Evolutionary conservation across 2,329 filamentous ascomycete species (phyloP), one percentile per base, ranked within the genome.

Genomic region (Ceratocystis variospora): DNA sequence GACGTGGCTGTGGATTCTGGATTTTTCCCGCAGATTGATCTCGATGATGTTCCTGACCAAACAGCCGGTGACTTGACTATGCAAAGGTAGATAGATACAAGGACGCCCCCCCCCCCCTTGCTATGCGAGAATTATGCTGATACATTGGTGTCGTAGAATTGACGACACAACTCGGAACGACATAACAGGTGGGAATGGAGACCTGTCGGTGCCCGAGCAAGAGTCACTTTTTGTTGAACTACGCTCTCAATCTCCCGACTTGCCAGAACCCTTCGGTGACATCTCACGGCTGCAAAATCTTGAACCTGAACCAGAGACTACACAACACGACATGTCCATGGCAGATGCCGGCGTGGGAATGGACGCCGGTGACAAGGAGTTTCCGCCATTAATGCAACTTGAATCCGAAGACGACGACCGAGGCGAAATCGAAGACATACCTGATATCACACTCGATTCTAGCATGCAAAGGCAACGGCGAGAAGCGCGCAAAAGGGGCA

Each of bases 21-120:
- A 2, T 83, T 83, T 70, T 83, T 83, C 66, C 79, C 81, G 0
- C 77, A 76, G 1, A 73, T 79, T 19, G 74, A 73, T 1, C 69
- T 79, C 7, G 76, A 79, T 50, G 77, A 80, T 63, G 73, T 80
- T 3, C 72, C 71, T 7, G 74, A 76, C 8, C 74, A 75, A 2
- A 72, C 75, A 12, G 74, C 75, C 10, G 77, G 78, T 31, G 74
- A 79, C 61, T 71, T 73, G 2, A 76, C 76, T 1, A 75, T 79
- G 65, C 79, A 80, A 67, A 75, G 78, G 77, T 79, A 73, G 59
- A 72, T 79, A 73, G 59, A 72, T 45, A 25, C 61, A 61, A 31
- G 46, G 17, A 4, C 7, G 2, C 1, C 45, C 5, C 33, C 3
- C 19, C 3, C 28, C 28, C 28, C 3, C 28, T 15, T 15, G 62